Base-by-base conservation (phyloP, 169 alveolate species). In the Sarcocystis neurona region DNA sequence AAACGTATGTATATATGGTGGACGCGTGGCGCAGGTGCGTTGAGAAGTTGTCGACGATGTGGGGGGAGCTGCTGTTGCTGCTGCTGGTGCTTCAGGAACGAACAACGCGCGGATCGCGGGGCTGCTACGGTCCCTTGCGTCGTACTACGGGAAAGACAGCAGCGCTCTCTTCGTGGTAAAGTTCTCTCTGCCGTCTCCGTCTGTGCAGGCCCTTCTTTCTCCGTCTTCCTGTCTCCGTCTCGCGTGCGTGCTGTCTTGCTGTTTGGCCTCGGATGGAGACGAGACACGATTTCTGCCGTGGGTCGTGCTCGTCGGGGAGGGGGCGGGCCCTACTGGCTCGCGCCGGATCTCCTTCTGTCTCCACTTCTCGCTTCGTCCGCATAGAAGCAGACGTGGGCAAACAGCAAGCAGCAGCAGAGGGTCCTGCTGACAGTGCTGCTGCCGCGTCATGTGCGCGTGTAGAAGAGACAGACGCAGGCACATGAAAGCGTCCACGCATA, bases 91-190 rank as follows among this genome's bases (percentile, higher is more conserved):
- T 60, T 95, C 97, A 23, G 99, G 99, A 43, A 97, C 99, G 34
- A 97, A 98, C 91, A 98, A 98, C 93, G 96, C 99, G 1, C 95
- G 99, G 78, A 95, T 98, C 50, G 99, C 99, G 20, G 98, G 98
- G 46, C 93, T 96, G 75, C 95, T 99, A 48, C 97, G 99, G 92
- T 98, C 97, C 87, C 94, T 98, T 84, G 99, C 99, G 8, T 97
- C 97, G 23, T 97, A 94, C 93, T 98, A 97, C 91, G 95, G 96
- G 50, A 95, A 97, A 91, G 99, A 98, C 84, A 94, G 98, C 82
- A 98, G 97, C 90, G 98, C 98, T n/a, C 94, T 97, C 85, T 98
- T 97, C 91, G 98, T 98, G 88, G 98, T 98, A 43, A 93, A 99
- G 92, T 93, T 98, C 56, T 97, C 99, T 8, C 47, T 48, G 1